Evolutionary conservation across 1,284 basidiomycete species (phyloP), one percentile per base, ranked within the genome.

Genomic region (Ceratobasidium sp.): DNA sequence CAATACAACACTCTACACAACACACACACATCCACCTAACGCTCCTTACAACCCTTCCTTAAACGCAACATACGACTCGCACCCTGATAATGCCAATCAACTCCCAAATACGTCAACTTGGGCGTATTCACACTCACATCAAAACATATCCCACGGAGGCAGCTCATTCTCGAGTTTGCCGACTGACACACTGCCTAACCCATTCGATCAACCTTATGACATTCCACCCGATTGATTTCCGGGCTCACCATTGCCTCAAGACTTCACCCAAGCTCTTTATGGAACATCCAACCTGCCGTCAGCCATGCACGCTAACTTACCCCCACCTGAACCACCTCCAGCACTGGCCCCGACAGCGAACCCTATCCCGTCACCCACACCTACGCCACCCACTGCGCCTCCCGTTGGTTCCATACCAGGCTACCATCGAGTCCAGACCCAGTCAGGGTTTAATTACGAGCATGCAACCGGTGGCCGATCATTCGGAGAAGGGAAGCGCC

Each of bases 361-460:
- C 44, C 16, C 44, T 46, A 16, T 6, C 44, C 44, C 27, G 54
- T 20, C 54, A 7, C 27, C 20, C 20, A 55, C n/a, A 7, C 54
- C 7, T n/a, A 5, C 54, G 18, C 54, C 20, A 7, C 54, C 54
- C 27, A 7, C 54, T 55, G 54, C 18, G 7, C 54, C 54, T 27
- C 20, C 54, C 7, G n/a, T 27, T 27, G 20, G 54, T n/a, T 55
- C 54, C 54, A 55, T 27, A 27, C 54, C 54, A 55, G 27, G 20
- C 18, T 55, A 55, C 27, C 27, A 55, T 20, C 54, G 54, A 7
- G 27, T n/a, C 18, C 20, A 55, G 27, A 55, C 54, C 54, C 20
- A 55, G 27, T 55, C 54, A n/a, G 54, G 54, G 27, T 55, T 55
- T n/a, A 30, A 38, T 16, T 66, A 66, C 41, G 30, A 46, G 27